Conservation (phyloP, 768 basidiomycete genomes). For the Boletellus ananas region DNA sequence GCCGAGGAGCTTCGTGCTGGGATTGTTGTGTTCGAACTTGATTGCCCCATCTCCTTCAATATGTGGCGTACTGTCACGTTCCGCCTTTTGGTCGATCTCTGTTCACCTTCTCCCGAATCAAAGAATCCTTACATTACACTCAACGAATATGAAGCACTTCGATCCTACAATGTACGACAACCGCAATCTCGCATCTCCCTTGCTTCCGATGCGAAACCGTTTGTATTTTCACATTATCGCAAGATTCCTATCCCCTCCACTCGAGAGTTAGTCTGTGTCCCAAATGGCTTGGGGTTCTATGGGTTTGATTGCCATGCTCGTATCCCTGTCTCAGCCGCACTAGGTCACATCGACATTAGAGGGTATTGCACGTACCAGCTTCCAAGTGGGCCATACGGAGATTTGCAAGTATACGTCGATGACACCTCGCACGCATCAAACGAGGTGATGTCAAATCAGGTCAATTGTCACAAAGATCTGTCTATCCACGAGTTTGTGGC, state of each 20-base stretch:
- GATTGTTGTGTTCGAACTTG: slow-evolving; percentile 40
- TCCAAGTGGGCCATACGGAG: slow-evolving; percentile 28
- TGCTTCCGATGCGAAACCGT: slow-evolving; percentile 22
- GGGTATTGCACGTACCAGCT: slow-evolving; percentile 33
- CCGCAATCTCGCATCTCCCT: slow-evolving; percentile 19
- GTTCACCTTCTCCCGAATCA: slow-evolving; percentile 8
- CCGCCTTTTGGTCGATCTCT: slow-evolving; percentile 35
- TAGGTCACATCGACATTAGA: slow-evolving; percentile 12
- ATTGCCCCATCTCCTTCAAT: slow-evolving; percentile 35
- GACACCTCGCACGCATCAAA: slow-evolving; percentile 42
- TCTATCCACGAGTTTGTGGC: slow-evolving; percentile 43
- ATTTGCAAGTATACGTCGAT: slow-evolving; percentile 36
- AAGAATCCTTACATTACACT: slow-evolving; percentile 10
- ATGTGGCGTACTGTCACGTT: slow-evolving; percentile 44
- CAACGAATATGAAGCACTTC: slow-evolving; percentile 7
- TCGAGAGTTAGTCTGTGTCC: slow-evolving; percentile 21
- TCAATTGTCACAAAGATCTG: slow-evolving; percentile 37
- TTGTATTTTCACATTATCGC: slow-evolving; percentile 14
- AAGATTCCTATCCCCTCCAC: slow-evolving; percentile 7
- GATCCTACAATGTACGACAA: slow-evolving; percentile 11
- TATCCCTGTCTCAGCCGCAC: slow-evolving; percentile 13
- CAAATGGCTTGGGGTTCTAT: slow-evolving; percentile 31
- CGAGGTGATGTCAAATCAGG: slow-evolving; percentile 39
- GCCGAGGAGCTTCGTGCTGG: slow-evolving; percentile 14
- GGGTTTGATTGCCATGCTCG: slow-evolving; percentile 27